Evolutionary conservation across 345 rosid species (phyloP), one percentile per base, ranked within the genome.

Genomic region (Aegle marmelos): DNA sequence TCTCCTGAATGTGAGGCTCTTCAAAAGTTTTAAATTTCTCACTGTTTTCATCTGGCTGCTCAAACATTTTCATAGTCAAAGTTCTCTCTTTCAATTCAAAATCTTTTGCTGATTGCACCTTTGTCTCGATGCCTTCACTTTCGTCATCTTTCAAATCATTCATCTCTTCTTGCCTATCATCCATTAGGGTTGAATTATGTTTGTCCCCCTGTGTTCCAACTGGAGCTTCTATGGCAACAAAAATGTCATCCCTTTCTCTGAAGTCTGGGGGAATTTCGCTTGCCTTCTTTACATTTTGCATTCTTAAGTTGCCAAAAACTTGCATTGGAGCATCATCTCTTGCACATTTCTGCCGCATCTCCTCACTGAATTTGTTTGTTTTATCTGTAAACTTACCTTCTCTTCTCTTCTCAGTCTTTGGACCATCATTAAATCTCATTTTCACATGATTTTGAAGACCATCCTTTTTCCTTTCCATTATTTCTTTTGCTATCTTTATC

Each of bases 401-500:
- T 73, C 67, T 75, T 77, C 77, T 82, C 82, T 79, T 77, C 67
- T 80, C 76, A 28, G 76, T 78, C 83, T 72, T 85, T 68, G 77
- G 73, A 39, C 81, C 83, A 64, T 81, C 82, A 69, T 76, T 78
- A 76, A 58, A 79, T 76, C 84, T 87, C 50, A 56, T 64, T 70
- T 87, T 90, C 75, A 74, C 84, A 68, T 54, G 77, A 75, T 79
- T 85, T 56, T 78, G 87, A 77, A 79, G 78, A 68, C 92, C 92
- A 77, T 84, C 88, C 76, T 86, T 95, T 80, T 80, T 87, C 82
- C 88, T 89, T 79, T 82, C 94, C 97, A 90, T 91, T 79, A 88
- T 76, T 80, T 89, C 92, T 83, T 87, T 93, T 25, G 99, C 99
- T 27, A 89, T 70, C 75, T 79, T 91, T 80, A 95, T 90, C 82